Evolutionary conservation across 2,329 filamentous ascomycete species (phyloP), one percentile per base, ranked within the genome.

Genomic region (Massarina eburnea): DNA sequence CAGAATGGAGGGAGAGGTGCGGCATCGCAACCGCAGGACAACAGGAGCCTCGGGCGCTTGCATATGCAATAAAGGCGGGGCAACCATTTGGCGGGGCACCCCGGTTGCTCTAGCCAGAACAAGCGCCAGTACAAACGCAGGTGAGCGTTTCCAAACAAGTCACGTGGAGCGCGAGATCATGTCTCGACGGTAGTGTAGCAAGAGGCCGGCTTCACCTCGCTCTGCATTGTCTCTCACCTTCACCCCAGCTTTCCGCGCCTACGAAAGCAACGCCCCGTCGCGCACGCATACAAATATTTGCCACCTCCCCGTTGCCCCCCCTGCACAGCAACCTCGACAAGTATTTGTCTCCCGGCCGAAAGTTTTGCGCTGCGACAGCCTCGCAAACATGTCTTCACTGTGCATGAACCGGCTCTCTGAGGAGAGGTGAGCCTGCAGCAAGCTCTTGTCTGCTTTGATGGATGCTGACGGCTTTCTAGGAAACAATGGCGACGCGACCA

Each of bases 401-500:
- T 96, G 91, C 68, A 83, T 88, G 66, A 95, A 95, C 67, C 82
- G 92, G 15, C 62, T 68, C 48, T 62, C 63, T 4, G 68, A 71
- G 48, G 68, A 71, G 64, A 62, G 68, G 68, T 70, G 50, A 39
- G 57, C 9, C 15, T 8, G 5, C 19, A 22, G 7, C 2, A 4
- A 32, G 10, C 15, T 32, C 26, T 44, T 34, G 17, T 2, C 33
- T 19, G 9, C 18, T 15, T 17, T 29, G 17, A 26, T 14, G 36
- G 7, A 37, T 27, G 35, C 64, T 68, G 41, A 68, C 40, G 34
- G 27, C 9, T 2, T 40, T 33, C 60, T 24, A 96, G 91, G 54
- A 97, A 96, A 76, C 90, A 96, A 75, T 99, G 94, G 94, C 85
- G 94, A 56, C 86, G 86, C 67, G 92, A 99, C 61, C 94, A 99